Evolutionary conservation across 139 green algal genomes (phyloP).

Genomic region (Asterochloris sp.): DNA sequence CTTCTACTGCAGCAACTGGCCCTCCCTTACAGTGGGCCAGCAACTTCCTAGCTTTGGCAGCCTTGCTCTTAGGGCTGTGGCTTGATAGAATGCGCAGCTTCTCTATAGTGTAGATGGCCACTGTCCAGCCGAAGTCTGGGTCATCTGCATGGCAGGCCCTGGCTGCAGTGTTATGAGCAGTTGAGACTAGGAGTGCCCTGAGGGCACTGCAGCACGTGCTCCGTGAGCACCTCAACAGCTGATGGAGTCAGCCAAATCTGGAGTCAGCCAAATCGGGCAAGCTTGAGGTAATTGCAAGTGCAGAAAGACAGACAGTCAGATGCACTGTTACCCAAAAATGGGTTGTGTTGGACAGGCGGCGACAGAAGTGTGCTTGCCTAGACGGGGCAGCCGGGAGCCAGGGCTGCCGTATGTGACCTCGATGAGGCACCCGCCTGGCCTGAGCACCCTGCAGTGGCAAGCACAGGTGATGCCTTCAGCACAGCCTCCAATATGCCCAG

Average conservation of each 20-base stretch:
- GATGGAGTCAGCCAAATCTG: neutral
- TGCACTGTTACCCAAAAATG: neutral
- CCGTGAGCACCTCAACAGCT: too few species aligned
- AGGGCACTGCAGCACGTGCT: too few species aligned
- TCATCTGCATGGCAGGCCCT: too few species aligned
- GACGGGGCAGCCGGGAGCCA: neutral
- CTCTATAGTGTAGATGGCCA: conserved; percentile 5
- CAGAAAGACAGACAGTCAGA: neutral
- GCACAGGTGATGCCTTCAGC: neutral
- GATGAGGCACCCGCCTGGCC: conserved; percentile 1
- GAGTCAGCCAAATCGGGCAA: neutral
- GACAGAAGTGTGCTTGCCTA: neutral
- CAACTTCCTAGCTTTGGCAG: too few species aligned
- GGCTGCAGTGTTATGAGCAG: too few species aligned
- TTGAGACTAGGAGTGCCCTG: too few species aligned
- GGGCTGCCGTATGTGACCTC: conserved; percentile 12
- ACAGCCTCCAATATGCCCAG: neutral
- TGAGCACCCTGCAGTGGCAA: neutral
- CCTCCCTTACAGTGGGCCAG: too few species aligned
- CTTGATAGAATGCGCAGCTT: neutral
- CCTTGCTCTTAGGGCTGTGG: too few species aligned
- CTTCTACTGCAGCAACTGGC: too few species aligned
- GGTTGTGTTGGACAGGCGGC: neutral
- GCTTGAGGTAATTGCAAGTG: too few species aligned
- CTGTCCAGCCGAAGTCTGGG: neutral